Evolutionary conservation across 1,284 basidiomycete genomes (phyloP).

Genomic region (Puccinia coronata): DNA sequence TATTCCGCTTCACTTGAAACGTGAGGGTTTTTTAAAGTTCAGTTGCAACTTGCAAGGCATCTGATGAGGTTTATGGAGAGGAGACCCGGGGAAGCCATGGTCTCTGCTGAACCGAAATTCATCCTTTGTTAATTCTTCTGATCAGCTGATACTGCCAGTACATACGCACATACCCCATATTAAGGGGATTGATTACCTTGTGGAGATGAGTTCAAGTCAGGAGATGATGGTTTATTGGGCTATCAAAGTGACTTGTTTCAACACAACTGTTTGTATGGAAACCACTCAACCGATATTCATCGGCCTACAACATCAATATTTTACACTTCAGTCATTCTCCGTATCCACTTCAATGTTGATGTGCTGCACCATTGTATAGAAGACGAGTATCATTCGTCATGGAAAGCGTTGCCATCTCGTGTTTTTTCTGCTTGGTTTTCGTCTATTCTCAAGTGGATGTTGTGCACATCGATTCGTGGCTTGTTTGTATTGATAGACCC

Average conservation of each 20-base stretch:
- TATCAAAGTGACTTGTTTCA: background rate
- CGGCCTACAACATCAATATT: background rate
- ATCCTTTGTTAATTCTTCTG: too few relatives aligned
- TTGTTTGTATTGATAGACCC: background rate
- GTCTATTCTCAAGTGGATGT: background rate
- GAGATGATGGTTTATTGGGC: background rate
- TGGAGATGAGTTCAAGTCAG: slow-evolving; percentile 3
- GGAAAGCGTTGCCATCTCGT: background rate
- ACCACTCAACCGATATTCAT: background rate
- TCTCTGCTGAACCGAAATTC: too few relatives aligned
- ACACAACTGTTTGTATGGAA: background rate
- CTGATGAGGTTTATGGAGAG: too few relatives aligned
- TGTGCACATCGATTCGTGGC: background rate
- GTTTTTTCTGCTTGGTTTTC: background rate
- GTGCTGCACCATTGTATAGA: background rate
- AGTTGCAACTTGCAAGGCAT: too few relatives aligned
- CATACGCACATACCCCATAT: too few relatives aligned
- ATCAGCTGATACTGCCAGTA: too few relatives aligned
- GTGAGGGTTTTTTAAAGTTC: too few relatives aligned
- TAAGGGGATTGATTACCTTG: too few relatives aligned
- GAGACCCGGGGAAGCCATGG: too few relatives aligned
- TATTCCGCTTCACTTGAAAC: too few relatives aligned
- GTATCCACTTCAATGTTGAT: background rate
- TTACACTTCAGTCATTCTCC: background rate
- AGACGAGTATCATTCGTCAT: background rate